Percentiles rank a stretch among this genome's conserved stretches.
phyloP scores from a whole-genome alignment of 495 filamentous ascomycete genomes.

The Hypoxylon intermedium region DNA sequence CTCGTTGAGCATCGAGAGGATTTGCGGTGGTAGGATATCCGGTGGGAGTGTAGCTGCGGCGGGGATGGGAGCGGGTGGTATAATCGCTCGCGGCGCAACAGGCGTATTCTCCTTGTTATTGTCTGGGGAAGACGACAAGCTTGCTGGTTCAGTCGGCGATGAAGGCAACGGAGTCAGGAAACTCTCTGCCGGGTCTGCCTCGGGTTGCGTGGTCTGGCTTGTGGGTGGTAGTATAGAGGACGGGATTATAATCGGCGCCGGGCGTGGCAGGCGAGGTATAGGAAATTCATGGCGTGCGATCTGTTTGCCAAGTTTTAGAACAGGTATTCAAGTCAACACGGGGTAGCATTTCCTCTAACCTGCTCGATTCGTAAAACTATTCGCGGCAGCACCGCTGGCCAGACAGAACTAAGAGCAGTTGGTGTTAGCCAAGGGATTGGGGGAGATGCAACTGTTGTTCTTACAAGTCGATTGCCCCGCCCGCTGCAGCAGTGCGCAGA shows the following conservation, averaged over 20 bases:
- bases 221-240: constrained; percentile 33
- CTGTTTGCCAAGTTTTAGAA: constrained; percentile 34
- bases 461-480: constrained; percentile 75
- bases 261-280: constrained; percentile 47
- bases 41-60: constrained; percentile 32
- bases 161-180: constrained; percentile 56
- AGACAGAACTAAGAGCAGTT: constrained; percentile 44
- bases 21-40: constrained; percentile 65
- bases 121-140: constrained; percentile 56
- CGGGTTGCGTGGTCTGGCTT: constrained; percentile 35
- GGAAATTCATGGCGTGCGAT: constrained; percentile 53
- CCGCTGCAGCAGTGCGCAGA: constrained; percentile 67
- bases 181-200: constrained; percentile 63
- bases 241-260: constrained; percentile 47
- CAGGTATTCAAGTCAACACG: not conserved
- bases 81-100: constrained; percentile 33
- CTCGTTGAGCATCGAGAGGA: constrained; percentile 66
- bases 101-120: constrained; percentile 57
- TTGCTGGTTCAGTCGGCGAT: constrained; percentile 55
- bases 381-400: constrained; percentile 48
- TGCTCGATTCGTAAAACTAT: constrained; percentile 52
- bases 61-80: constrained; percentile 26
- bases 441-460: constrained; percentile 24
- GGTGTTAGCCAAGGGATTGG: constrained; percentile 1
- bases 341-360: constrained; percentile 23